These are phyloP conservation scores for Lathyrus oleraceus DNA, from an alignment of 306 rosid species.

Conservation along the genomic window DNA sequence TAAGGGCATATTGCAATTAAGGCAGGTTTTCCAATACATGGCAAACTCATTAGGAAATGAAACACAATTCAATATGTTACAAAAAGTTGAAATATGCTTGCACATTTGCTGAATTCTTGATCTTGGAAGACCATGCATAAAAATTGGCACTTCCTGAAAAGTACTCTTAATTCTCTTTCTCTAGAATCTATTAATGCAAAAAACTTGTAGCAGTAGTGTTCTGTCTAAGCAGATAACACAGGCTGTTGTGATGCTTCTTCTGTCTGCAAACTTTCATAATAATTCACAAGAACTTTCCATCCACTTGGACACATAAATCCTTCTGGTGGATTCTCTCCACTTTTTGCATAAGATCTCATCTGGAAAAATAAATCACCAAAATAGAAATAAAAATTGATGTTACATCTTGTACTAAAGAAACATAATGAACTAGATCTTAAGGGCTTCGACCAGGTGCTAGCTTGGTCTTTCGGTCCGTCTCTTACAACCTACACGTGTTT, in stretches of 20 bases:
- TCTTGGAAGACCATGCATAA: conserved; percentile 40
- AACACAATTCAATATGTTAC: conserved; percentile 30
- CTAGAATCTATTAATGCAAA: conserved; percentile 28
- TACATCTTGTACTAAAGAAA: not conserved
- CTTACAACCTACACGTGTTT: not conserved
- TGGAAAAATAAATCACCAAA: conserved; percentile 34
- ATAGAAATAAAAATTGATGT: not conserved
- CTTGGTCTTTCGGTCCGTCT: not conserved
- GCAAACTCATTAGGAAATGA: not conserved
- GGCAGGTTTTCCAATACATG: not conserved
- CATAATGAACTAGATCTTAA: not conserved
- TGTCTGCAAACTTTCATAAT: conserved; percentile 79
- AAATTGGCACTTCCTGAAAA: conserved; percentile 39
- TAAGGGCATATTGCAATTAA: not conserved
- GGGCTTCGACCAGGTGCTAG: not conserved
- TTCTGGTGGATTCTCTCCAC: conserved; percentile 86
- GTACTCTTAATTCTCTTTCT: conserved; percentile 24
- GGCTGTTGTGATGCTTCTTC: conserved; percentile 63
- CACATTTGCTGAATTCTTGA: conserved; percentile 34
- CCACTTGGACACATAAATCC: conserved; percentile 98
- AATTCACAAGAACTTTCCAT: conserved; percentile 86
- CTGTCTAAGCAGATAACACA: conserved; percentile 57
- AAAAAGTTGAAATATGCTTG: conserved; percentile 33
- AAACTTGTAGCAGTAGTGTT: conserved; percentile 24
- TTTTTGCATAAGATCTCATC: conserved; percentile 92